These are phyloP conservation scores for Beauveria australis DNA, from an alignment of 2,329 filamentous ascomycete species.

Conservation along the genomic window DNA sequence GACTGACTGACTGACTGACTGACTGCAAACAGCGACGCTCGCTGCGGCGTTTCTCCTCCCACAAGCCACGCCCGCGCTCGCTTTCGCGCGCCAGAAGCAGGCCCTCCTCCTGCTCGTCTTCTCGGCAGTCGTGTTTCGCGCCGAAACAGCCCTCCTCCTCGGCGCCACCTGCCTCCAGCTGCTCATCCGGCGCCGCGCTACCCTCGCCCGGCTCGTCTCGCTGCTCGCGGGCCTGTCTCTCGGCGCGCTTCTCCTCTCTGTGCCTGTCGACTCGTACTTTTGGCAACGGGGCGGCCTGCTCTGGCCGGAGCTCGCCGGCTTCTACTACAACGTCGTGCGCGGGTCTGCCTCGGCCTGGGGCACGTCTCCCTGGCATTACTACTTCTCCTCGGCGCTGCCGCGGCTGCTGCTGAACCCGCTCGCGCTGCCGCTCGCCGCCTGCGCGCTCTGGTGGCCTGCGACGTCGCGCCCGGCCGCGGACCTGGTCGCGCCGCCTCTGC, in stretches of 20 bases:
- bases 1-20: background rate
- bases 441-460: slow-evolving; percentile 41
- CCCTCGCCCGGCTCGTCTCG: slow-evolving; percentile 50
- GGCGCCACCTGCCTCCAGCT: slow-evolving; percentile 58
- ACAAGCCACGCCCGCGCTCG: slow-evolving; percentile 19
- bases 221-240: slow-evolving; percentile 57
- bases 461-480: slow-evolving; percentile 34
- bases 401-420: slow-evolving; percentile 77
- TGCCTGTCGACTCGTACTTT: slow-evolving; percentile 83
- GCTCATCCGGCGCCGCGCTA: slow-evolving; percentile 46
- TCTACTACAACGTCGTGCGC: slow-evolving; percentile 83
- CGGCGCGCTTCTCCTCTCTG: slow-evolving; percentile 60
- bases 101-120: slow-evolving; percentile 70
- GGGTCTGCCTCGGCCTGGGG: slow-evolving; percentile 85
- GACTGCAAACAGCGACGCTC: slow-evolving; percentile 47
- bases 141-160: slow-evolving; percentile 78
- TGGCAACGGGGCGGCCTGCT: slow-evolving; percentile 64
- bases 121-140: slow-evolving; percentile 77
- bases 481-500: slow-evolving; percentile 56
- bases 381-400: slow-evolving; percentile 74
- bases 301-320: slow-evolving; percentile 86
- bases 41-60: slow-evolving; percentile 45
- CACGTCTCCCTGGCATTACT: slow-evolving; percentile 75
- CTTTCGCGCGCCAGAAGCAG: slow-evolving; percentile 44
- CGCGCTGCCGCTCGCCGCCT: slow-evolving; percentile 45